Conservation (phyloP, 441 rosid species). For the Erysimum pusillum region DNA sequence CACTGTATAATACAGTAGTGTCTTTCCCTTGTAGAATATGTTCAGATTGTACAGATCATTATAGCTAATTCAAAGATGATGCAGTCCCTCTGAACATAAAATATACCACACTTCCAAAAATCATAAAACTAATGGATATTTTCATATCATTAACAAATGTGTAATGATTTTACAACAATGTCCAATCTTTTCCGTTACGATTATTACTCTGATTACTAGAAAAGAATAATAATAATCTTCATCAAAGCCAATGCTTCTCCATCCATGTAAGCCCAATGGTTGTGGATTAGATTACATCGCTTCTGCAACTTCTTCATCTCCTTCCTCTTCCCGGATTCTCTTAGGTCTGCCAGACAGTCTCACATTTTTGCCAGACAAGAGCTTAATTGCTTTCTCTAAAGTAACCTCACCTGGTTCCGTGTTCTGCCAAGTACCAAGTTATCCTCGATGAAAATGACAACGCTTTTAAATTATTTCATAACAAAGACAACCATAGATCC, state of each 20-base stretch:
- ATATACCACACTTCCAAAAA: conserved; percentile 28
- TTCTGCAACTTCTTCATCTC: conserved; percentile 54
- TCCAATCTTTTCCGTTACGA: conserved; percentile 20
- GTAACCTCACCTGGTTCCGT: conserved; percentile 66
- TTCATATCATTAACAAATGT: conserved; percentile 33
- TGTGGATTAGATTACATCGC: conserved; percentile 43
- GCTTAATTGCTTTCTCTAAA: conserved; percentile 78
- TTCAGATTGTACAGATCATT: conserved; percentile 38
- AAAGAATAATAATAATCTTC: conserved; percentile 35
- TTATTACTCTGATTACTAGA: conserved; percentile 42
- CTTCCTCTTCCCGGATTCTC: conserved; percentile 52
- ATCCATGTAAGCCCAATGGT: conserved; percentile 22
- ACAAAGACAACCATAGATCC: conserved; percentile 26
- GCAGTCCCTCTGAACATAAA: conserved; percentile 19
- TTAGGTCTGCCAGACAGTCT: conserved; percentile 80
- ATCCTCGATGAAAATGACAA: conserved; percentile 25
- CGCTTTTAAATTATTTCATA: conserved; percentile 28
- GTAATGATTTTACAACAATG: conserved; percentile 36
- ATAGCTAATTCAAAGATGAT: conserved; percentile 25
- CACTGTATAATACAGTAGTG: conserved; percentile 21
- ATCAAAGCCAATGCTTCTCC: conserved; percentile 33
- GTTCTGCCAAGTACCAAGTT: conserved; percentile 63
- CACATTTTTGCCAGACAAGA: conserved; percentile 69
- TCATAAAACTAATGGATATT: conserved; percentile 28
- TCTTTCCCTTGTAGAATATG: conserved; percentile 26